These are phyloP conservation scores for Vanrija pseudolonga DNA, from an alignment of 1,284 basidiomycete species.

Conservation along the genomic window DNA sequence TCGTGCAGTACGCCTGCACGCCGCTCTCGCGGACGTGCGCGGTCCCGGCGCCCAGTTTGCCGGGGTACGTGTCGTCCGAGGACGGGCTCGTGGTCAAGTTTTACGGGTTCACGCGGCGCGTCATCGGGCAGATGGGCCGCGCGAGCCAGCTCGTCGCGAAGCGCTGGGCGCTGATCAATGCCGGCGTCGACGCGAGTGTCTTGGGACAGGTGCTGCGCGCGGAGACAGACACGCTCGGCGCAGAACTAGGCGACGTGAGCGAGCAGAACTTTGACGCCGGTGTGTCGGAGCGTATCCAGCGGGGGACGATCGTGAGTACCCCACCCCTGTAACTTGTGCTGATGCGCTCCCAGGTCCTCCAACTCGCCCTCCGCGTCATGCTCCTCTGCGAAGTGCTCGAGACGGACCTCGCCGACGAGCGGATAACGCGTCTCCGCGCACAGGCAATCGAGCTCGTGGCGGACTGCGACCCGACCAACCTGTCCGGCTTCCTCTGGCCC, in stretches of 20 bases:
- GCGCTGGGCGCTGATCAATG: constrained; percentile 5
- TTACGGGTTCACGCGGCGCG: constrained; percentile 16
- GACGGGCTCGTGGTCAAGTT: constrained; percentile 22
- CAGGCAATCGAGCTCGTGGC: constrained; percentile 16
- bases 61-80: not conserved
- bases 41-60: not conserved
- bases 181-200: constrained; percentile 1
- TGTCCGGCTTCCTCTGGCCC: constrained; percentile 17
- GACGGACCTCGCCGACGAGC: constrained; percentile 9
- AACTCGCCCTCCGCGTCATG: constrained; percentile 13
- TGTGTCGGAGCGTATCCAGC: constrained; percentile 12
- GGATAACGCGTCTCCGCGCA: not conserved
- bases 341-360: not conserved
- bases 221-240: constrained; percentile 7
- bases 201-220: constrained; percentile 1
- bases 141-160: constrained; percentile 17
- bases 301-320: constrained; percentile 13
- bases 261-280: constrained; percentile 10
- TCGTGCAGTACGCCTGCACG: constrained; percentile 10
- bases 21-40: not conserved
- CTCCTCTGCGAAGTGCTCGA: constrained; percentile 20
- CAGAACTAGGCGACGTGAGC: constrained; percentile 6
- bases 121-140: constrained; percentile 12
- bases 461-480: constrained; percentile 11
- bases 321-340: no score